Evolutionary conservation across 371 early-diverging fungal genomes (phyloP), one percentile per base, ranked within the genome.

Genomic region (Dentiscutata heterogama): DNA sequence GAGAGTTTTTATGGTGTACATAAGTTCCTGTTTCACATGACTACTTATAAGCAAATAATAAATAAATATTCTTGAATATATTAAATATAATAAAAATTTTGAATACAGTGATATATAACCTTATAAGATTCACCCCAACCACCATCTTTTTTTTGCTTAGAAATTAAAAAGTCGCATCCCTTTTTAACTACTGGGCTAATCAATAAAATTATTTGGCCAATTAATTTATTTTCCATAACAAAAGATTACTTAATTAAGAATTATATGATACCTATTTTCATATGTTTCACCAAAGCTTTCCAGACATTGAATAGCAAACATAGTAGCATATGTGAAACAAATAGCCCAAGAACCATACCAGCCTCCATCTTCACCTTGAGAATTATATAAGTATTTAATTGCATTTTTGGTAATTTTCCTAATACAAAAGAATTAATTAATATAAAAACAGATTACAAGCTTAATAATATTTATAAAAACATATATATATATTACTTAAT

Each of bases 301-400:
- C 83, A 99, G 86, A 83, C 94, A 92, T 83, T 97, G 95, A 51
- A 98, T 84, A 0, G 96, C 96, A 92, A 99, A 99, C 94, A 96
- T 93, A 56, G 94, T 92, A n/a, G 97, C 98, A 84, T 99, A 99
- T 3, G 98, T 98, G 83, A 96, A 99, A 86, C 99, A 99, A 82
- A 99, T 94, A 50, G 94, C 99, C 99, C 99, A 99, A 51, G 94
- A 90, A 18, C 99, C 99, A 85, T 93, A 97, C 98, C 98, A 99
- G 58, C 94, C 92, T 27, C 99, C 99, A 85, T 98, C 97, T 25
- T 85, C 85, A 22, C 90, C 85, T 86, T 99, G 98, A 10, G 87
- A 88, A 22, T 85, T 83, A 20, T 93, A 83, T 79, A 99, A 94
- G 84, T 91, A 98, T 29, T 89, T 78, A 54, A 96, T 86, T 11